These are phyloP conservation scores for Seiridium cupressi DNA, from an alignment of 2,329 filamentous ascomycete genomes.

Conservation along the genomic window DNA sequence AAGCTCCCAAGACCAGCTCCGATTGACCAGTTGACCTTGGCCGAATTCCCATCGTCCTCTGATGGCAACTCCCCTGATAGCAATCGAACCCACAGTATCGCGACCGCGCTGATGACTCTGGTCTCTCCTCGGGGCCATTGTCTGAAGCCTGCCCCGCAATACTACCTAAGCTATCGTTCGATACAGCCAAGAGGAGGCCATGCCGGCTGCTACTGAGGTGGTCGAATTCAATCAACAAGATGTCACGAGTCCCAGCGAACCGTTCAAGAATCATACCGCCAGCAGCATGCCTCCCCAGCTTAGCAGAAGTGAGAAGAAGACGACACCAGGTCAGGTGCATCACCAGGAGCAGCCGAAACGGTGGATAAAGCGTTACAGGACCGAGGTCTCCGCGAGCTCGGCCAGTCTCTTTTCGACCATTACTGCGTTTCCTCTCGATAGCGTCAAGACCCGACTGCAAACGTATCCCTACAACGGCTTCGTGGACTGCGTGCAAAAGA, in stretches of 20 bases:
- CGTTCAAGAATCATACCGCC: constrained; percentile 34
- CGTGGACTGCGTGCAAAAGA: constrained; percentile 70
- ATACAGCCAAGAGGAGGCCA: constrained; percentile 11
- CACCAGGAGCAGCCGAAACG: constrained; percentile 29
- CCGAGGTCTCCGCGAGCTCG: constrained; percentile 74
- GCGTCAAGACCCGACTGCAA: constrained; percentile 88
- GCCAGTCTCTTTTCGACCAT: constrained; percentile 78
- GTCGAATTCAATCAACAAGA: constrained; percentile 34
- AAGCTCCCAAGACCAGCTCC: not conserved
- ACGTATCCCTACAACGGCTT: constrained; percentile 78
- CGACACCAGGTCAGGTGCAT: constrained; percentile 18
- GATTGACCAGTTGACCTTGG: too few species aligned
- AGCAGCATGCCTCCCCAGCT: constrained; percentile 34
- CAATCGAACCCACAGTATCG: constrained; percentile 45
- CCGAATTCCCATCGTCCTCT: constrained; percentile 30
- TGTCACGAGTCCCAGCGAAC: constrained; percentile 38
- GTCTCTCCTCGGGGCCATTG: constrained; percentile 47
- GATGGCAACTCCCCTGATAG: constrained; percentile 53
- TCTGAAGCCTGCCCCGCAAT: constrained; percentile 41
- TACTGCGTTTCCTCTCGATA: constrained; percentile 81
- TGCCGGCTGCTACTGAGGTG: constrained; percentile 28
- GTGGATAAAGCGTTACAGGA: constrained; percentile 75
- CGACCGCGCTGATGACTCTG: constrained; percentile 61
- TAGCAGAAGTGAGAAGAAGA: constrained; percentile 11
- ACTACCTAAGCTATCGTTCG: constrained; percentile 32